Evolutionary conservation across 495 filamentous ascomycete genomes (phyloP).

Genomic region (Podospora anserina): DNA sequence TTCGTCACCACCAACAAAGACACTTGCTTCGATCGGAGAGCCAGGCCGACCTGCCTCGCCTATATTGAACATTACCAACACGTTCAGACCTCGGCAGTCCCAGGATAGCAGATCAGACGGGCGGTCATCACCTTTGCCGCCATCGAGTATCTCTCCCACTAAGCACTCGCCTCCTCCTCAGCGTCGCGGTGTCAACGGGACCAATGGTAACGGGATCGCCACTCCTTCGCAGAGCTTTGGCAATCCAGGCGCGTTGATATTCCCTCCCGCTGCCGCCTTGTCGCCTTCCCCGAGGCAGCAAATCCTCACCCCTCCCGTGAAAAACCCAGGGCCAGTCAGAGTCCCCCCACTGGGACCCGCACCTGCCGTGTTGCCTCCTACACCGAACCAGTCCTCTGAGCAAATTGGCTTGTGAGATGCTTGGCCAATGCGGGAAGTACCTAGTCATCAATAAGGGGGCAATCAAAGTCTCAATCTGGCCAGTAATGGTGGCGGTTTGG

Average conservation of each 20-base stretch:
- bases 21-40: slow-evolving; percentile 16
- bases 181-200: slow-evolving; percentile 22
- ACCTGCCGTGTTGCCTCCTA: background rate
- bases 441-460: background rate
- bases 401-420: background rate
- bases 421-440: background rate
- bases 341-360: background rate
- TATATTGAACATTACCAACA: slow-evolving; percentile 20
- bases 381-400: background rate
- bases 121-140: slow-evolving; percentile 45
- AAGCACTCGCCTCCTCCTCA: slow-evolving; percentile 60
- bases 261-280: slow-evolving; percentile 51
- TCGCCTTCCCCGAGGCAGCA: slow-evolving; percentile 52
- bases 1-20: slow-evolving; percentile 37
- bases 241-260: slow-evolving; percentile 36
- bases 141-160: slow-evolving; percentile 65
- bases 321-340: slow-evolving; percentile 37
- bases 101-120: slow-evolving; percentile 21
- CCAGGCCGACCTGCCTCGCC: background rate
- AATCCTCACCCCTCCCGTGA: slow-evolving; percentile 50
- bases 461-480: background rate
- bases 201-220: slow-evolving; percentile 19
- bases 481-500: background rate
- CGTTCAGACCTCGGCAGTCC: slow-evolving; percentile 23
- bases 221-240: slow-evolving; percentile 22